Conservation (phyloP, 208 protist genomes). For the Herpetomonas samuelpessoai region DNA sequence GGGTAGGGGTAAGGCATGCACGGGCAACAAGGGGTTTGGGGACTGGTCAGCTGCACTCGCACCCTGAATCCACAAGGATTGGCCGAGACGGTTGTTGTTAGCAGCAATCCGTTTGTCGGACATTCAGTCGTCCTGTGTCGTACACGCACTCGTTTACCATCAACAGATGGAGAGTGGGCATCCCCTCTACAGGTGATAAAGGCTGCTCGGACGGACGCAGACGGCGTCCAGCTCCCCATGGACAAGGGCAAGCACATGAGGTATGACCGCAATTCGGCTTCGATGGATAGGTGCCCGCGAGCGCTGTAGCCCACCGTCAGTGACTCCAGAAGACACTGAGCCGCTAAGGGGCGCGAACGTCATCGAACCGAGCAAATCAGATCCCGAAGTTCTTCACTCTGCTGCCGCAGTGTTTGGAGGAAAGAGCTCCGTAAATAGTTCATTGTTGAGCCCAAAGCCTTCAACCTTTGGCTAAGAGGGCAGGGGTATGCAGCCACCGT, state of each 20-base stretch:
- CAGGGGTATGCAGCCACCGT: slow-evolving; percentile 9
- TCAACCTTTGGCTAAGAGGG: slow-evolving; percentile 13
- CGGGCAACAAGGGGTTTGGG: slow-evolving; percentile 14
- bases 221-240: neutral
- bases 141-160: slow-evolving; percentile 11
- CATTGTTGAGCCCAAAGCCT: slow-evolving; percentile 15
- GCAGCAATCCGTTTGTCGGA: too few relatives aligned
- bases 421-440: slow-evolving; percentile 10
- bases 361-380: slow-evolving; percentile 2
- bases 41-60: slow-evolving; percentile 12
- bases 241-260: neutral
- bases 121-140: slow-evolving; percentile 9
- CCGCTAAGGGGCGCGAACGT: slow-evolving; percentile 3
- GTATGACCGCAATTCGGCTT: neutral
- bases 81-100: too few relatives aligned
- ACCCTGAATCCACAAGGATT: slow-evolving; percentile 11
- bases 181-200: slow-evolving; percentile 6
- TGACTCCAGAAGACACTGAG: neutral
- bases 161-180: neutral
- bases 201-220: neutral
- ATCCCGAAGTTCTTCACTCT: slow-evolving; percentile 1
- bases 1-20: too few relatives aligned
- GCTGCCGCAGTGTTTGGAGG: slow-evolving; percentile 15
- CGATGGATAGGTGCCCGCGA: slow-evolving; percentile 1
- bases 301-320: neutral